Conservation (phyloP, 2,329 filamentous ascomycete species). For the Elsinoe necatrix region DNA sequence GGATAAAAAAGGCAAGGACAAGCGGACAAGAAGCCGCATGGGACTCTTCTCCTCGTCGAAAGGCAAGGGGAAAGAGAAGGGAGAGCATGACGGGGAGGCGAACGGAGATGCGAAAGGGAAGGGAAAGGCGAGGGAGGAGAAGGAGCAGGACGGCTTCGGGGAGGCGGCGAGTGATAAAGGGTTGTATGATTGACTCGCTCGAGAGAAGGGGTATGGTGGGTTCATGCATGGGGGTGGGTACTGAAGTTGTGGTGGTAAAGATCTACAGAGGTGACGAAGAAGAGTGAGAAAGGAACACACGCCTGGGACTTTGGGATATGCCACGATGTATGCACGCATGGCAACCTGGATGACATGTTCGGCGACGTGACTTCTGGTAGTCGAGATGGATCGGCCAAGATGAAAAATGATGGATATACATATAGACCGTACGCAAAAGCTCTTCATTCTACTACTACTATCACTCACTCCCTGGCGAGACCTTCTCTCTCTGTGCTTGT, state of each 20-base stretch:
- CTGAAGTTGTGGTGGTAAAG: background rate
- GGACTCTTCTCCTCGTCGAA: slow-evolving; percentile 2
- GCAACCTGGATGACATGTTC: no score
- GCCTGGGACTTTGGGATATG: no score
- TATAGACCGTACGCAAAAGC: no score
- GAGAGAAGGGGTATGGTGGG: background rate
- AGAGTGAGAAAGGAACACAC: no score
- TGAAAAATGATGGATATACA: no score
- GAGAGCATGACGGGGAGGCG: background rate
- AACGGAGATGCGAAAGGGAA: slow-evolving; percentile 30
- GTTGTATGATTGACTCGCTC: slow-evolving; percentile 9
- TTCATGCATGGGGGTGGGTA: slow-evolving; percentile 1
- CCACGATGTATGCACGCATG: background rate
- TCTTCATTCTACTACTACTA: no score
- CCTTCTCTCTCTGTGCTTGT: no score
- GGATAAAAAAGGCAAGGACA: slow-evolving; percentile 27
- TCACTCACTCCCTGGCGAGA: no score
- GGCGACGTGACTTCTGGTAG: no score
- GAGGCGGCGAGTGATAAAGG: slow-evolving; percentile 31
- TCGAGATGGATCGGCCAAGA: no score
- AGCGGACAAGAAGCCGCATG: slow-evolving; percentile 22
- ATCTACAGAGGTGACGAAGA: no score
- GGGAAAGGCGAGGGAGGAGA: slow-evolving; percentile 26
- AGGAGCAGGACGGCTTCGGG: slow-evolving; percentile 32
- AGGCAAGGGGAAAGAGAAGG: slow-evolving; percentile 2